These are phyloP conservation scores for Globisporangium paroecandrum DNA, from an alignment of 352 stramenopile genomes.

Conservation along the genomic window DNA sequence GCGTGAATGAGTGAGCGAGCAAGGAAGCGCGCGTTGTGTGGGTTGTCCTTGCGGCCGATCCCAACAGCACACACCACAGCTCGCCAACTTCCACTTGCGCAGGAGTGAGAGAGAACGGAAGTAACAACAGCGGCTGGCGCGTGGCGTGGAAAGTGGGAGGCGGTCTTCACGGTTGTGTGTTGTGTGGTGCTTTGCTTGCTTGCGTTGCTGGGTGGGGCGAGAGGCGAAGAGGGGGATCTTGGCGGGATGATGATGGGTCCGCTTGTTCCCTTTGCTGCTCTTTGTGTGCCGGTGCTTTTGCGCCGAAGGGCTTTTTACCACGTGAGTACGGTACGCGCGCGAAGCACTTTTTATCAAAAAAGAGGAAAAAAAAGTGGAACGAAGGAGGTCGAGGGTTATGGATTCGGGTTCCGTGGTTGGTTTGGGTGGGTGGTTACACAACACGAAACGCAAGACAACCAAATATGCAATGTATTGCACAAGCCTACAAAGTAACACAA, in stretches of 20 bases:
- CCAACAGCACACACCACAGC: neutral
- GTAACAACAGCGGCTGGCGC: neutral
- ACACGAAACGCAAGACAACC: no score
- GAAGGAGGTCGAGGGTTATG: no score
- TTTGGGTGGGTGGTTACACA: no score
- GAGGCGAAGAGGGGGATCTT: constrained; percentile 4
- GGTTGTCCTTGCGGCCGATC: no score
- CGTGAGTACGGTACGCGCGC: neutral
- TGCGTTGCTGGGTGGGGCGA: neutral
- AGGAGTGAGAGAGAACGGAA: constrained; percentile 14
- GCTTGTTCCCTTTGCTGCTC: neutral
- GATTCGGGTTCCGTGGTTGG: no score
- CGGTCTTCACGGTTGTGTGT: no score
- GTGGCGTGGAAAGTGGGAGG: no score
- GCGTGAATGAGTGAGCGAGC: neutral
- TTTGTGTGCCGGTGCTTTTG: constrained; percentile 13
- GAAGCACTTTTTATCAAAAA: neutral
- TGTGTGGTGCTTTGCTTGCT: neutral
- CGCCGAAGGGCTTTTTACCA: neutral
- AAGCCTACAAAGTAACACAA: neutral
- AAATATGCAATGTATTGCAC: neutral
- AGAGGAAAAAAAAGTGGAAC: neutral
- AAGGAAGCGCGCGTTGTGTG: no score
- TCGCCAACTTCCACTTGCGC: neutral
- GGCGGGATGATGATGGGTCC: neutral